Evolutionary conservation across 257 asterid species (phyloP), one percentile per base, ranked within the genome.

Genomic region (Nicotiana benthamiana): DNA sequence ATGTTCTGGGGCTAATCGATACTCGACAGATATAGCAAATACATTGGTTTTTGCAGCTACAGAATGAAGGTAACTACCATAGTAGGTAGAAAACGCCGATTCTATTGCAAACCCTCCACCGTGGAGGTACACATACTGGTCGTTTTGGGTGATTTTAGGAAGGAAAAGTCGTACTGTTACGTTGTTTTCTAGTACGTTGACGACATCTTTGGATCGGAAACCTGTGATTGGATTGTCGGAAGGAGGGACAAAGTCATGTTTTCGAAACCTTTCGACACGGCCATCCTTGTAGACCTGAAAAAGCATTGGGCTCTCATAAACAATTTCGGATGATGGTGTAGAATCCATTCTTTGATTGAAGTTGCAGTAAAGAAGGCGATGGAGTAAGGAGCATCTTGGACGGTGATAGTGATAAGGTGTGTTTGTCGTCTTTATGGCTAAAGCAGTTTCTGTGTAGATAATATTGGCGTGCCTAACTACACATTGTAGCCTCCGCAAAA

Each of bases 1-100:
- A 75, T 91, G 86, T 84, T 94, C 97, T 5, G 97, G 97, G 0
- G 96, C 94, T 20, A 90, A 40, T 8, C 94, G 40, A 87, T 92
- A 94, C n/a, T 92, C 97, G 46, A 93, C 75, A 0, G 97, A 92
- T 1, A 93, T 90, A 74, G 86, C 89, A 66, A 93, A 10, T 46
- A 87, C 87, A 15, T 84, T 77, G 53, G 99, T 82, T 81, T 79
- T 74, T 2, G 92, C 86, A 1, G 90, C 92, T 3, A 95, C 75
- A 56, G 83, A 13, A 66, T 74, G 87, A 59, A 84, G 63, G 80
- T 91, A 87, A 84, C 18, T 65, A 81, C 87, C 93, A 81, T 93
- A 93, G 1, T 8, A 0, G 0, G 92, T 59, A 10, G 96, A 89
- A 87, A 92, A 90, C 1, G 97, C 91, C 0, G 98, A 92, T 74